Conservation (phyloP, 2,329 filamentous ascomycete species). For the Cylindrodendrum hubeiense region DNA sequence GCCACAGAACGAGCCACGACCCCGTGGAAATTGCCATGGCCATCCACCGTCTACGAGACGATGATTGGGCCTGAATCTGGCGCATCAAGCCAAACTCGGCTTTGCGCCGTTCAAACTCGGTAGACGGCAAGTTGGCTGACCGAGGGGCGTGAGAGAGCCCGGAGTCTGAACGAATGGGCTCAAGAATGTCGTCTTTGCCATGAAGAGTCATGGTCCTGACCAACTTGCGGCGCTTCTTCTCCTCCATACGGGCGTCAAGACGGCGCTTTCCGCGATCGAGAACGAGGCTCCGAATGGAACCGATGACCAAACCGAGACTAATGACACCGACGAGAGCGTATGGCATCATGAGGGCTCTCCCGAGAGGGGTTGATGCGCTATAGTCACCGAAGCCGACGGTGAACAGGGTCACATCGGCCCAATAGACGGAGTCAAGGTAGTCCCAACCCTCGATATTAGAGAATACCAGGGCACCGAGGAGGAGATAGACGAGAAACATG, state of each 20-base stretch:
- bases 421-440: conserved; percentile 84
- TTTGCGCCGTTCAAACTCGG: conserved; percentile 72
- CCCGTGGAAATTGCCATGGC: conserved; percentile 76
- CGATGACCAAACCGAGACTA: conserved; percentile 85
- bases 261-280: conserved; percentile 68
- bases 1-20: conserved; percentile 82
- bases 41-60: conserved; percentile 78
- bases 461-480: conserved; percentile 82
- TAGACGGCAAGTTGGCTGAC: conserved; percentile 32
- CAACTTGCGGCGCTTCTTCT: conserved; percentile 66
- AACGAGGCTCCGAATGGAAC: conserved; percentile 78
- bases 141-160: conserved; percentile 12
- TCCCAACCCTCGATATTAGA: conserved; percentile 78
- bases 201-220: conserved; percentile 60
- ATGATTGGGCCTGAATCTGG: conserved; percentile 76
- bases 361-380: conserved; percentile 62
- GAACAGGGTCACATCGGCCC: conserved; percentile 79
- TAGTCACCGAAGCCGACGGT: conserved; percentile 74
- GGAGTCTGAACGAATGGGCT: conserved; percentile 56
- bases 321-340: conserved; percentile 88
- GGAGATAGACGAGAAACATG: conserved; percentile 84
- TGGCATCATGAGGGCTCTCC: conserved; percentile 81
- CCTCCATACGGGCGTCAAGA: conserved; percentile 69
- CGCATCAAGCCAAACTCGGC: conserved; percentile 86
- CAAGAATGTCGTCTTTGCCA: conserved; percentile 61